These are phyloP conservation scores for Phaffia tasmanica DNA, from an alignment of 768 basidiomycete species.

Conservation along the genomic window DNA sequence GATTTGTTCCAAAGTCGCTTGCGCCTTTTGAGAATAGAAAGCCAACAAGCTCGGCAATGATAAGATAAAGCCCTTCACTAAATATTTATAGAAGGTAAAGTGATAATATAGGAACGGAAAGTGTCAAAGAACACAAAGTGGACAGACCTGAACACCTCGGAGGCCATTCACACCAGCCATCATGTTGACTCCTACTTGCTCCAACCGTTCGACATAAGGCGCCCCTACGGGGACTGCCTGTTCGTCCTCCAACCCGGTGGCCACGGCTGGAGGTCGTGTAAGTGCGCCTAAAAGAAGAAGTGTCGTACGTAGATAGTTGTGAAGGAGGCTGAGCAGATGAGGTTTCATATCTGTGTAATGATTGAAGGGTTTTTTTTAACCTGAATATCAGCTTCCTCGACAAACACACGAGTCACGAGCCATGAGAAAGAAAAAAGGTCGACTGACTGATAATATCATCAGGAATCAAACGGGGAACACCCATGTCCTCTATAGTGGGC, in stretches of 20 bases:
- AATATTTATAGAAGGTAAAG: too few relatives aligned
- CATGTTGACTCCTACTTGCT: conserved; percentile 67
- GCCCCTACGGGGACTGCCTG: conserved; percentile 31
- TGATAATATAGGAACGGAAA: not conserved
- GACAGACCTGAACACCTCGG: conserved; percentile 66
- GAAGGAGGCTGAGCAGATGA: conserved; percentile 44
- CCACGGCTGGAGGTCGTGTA: conserved; percentile 49
- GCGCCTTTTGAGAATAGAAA: not conserved
- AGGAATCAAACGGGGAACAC: conserved; percentile 70
- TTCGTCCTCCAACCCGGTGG: conserved; percentile 43
- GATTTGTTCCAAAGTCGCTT: conserved; percentile 11
- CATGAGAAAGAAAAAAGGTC: not conserved
- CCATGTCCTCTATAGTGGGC: conserved; percentile 67
- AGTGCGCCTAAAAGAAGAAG: conserved; percentile 54
- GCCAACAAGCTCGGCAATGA: too few relatives aligned
- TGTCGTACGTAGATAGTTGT: conserved; percentile 52
- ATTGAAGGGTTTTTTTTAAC: not conserved
- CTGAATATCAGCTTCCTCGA: too few relatives aligned
- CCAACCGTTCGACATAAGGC: conserved; percentile 55
- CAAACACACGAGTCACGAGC: not conserved
- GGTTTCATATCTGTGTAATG: conserved; percentile 11
- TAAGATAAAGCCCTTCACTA: not conserved
- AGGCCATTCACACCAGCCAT: conserved; percentile 84
- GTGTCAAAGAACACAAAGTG: not conserved
- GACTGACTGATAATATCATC: conserved; percentile 54